These are phyloP conservation scores for Arthrobotrys sphaeroides DNA, from an alignment of 2,329 filamentous ascomycete genomes.

Conservation along the genomic window DNA sequence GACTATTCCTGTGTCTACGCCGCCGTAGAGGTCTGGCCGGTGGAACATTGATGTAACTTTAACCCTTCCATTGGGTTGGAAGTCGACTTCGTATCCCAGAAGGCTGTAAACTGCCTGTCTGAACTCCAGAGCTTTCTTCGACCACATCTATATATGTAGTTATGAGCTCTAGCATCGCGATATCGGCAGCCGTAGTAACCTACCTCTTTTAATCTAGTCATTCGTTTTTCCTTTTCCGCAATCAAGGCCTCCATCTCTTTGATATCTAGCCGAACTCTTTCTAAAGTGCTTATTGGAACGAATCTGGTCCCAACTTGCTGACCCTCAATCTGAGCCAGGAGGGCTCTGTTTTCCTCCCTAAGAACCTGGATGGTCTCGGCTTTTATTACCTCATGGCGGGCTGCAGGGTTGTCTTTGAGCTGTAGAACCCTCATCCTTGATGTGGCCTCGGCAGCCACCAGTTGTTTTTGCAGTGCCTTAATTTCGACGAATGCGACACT, in stretches of 20 bases:
- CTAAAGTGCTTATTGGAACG: slow-evolving; percentile 80
- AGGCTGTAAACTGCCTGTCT: slow-evolving; percentile 92
- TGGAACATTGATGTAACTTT: slow-evolving; percentile 87
- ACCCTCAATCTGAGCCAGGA: slow-evolving; percentile 75
- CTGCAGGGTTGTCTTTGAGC: slow-evolving; percentile 89
- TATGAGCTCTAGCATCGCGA: background rate
- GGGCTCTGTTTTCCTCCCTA: slow-evolving; percentile 81
- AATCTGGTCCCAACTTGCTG: slow-evolving; percentile 66
- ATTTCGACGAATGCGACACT: slow-evolving; percentile 78
- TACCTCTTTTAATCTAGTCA: slow-evolving; percentile 79
- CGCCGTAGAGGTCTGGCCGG: slow-evolving; percentile 66
- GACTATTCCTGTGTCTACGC: slow-evolving; percentile 76
- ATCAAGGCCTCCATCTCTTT: slow-evolving; percentile 74
- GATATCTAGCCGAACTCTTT: slow-evolving; percentile 78
- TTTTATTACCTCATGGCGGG: slow-evolving; percentile 85
- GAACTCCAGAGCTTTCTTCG: slow-evolving; percentile 89
- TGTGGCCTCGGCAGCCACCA: slow-evolving; percentile 70
- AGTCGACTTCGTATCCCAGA: slow-evolving; percentile 92
- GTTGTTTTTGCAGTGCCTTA: slow-evolving; percentile 66
- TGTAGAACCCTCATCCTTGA: slow-evolving; percentile 81
- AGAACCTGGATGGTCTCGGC: slow-evolving; percentile 79
- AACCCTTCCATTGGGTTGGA: slow-evolving; percentile 96
- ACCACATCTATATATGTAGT: slow-evolving; percentile 71
- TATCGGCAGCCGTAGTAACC: background rate
- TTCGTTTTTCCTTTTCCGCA: slow-evolving; percentile 78